phyloP scores from a whole-genome alignment of 768 basidiomycete genomes.

The Cystobasidium onofrii region DNA sequence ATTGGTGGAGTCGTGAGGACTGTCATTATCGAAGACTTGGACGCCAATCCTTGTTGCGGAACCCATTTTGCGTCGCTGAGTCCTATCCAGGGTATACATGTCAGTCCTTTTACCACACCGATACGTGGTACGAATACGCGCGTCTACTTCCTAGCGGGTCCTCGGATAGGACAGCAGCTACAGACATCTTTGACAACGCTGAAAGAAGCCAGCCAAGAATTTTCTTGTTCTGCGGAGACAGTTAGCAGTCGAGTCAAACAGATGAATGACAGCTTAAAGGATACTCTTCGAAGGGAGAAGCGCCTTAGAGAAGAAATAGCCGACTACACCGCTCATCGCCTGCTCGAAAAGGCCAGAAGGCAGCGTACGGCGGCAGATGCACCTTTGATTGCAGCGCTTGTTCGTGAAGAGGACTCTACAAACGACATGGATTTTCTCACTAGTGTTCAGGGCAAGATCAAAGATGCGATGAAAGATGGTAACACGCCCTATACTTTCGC shows the following conservation, averaged over 20 bases:
- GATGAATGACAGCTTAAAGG: slow-evolving; percentile 61
- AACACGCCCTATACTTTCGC: slow-evolving; percentile 35
- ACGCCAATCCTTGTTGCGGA: slow-evolving; percentile 59
- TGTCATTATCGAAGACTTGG: slow-evolving; percentile 54
- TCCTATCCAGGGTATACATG: slow-evolving; percentile 52
- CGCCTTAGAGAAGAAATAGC: slow-evolving; percentile 57
- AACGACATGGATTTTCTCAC: slow-evolving; percentile 39
- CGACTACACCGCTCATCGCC: slow-evolving; percentile 42
- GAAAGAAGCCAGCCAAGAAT: slow-evolving; percentile 53
- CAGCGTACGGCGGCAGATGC: not conserved
- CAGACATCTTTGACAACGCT: slow-evolving; percentile 56
- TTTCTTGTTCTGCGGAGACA: slow-evolving; percentile 62
- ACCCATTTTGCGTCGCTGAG: slow-evolving; percentile 70
- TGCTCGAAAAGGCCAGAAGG: slow-evolving; percentile 22
- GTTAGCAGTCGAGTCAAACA: slow-evolving; percentile 63
- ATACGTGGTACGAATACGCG: slow-evolving; percentile 59
- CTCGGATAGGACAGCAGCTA: slow-evolving; percentile 61
- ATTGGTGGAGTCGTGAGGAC: slow-evolving; percentile 62
- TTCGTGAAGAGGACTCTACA: slow-evolving; percentile 41
- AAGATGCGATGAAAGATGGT: not conserved
- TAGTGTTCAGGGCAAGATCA: slow-evolving; percentile 31
- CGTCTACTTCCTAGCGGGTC: slow-evolving; percentile 74
- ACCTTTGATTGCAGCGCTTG: not conserved
- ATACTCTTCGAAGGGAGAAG: slow-evolving; percentile 56
- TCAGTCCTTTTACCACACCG: slow-evolving; percentile 62